Base-by-base conservation (phyloP, 257 asterid species). In the Nicotiana otophora region DNA sequence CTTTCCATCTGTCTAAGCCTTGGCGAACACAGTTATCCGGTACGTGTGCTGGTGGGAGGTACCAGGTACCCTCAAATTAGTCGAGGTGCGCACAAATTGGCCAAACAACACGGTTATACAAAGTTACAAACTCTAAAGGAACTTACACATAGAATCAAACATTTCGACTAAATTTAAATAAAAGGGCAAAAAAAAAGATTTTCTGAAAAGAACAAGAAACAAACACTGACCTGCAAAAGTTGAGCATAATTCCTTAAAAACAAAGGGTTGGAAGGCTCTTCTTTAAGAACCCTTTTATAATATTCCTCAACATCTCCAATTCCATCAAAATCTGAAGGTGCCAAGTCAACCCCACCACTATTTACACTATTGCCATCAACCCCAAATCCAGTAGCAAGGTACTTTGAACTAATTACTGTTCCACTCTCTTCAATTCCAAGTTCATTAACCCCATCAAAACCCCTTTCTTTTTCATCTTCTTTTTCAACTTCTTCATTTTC, bases 241-340 rank as follows among this genome's bases (percentile, higher is more conserved):
- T 87, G 92, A 81, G 97, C 98, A 86, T 90, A 91, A 57, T 88
- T 90, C 81, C 87, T 92, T 86, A 91, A 85, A 66, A 85, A 81
- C 89, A 90, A 87, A 60, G 97, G 84, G 48, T 88, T 88, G 17
- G 88, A 88, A 17, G 98, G 92, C 76, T 91, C 81, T 76, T 88
- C 88, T 14, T 28, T 70, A 69, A 87, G 39, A 87, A 89, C 86
- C 81, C 77, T 84, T 17, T 79, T 82, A 81, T 82, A 90, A 81
- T 84, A 79, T 42, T 83, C 81, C 84, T 88, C 92, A 74, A 66
- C 82, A 82, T 91, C 90, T 31, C 61, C 87, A 72, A 67, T 79
- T 34, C 33, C 87, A 65, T 87, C 87, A 62, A 57, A 77, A 42
- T 72, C 61, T 12, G 62, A 70, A 14, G 51, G 81, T 70, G 34